Evolutionary conservation across 208 protist genomes (phyloP).

Genomic region (Leishmania aethiopica): DNA sequence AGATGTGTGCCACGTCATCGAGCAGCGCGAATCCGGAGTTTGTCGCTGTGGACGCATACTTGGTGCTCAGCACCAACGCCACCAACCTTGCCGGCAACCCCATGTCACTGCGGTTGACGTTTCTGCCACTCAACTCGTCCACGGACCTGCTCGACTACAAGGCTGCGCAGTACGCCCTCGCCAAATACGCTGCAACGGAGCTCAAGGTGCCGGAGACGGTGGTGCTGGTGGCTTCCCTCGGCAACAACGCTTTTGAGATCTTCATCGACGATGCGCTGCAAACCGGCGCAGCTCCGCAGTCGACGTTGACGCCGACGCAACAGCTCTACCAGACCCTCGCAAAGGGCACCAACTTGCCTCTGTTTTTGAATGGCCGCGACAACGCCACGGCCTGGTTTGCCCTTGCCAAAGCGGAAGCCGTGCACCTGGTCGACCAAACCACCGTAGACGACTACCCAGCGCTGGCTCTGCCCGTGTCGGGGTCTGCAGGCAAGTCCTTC

Average conservation of each 20-base stretch:
- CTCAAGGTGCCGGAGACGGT: constrained; percentile 20
- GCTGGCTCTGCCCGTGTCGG: constrained; percentile 24
- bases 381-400: constrained; percentile 43
- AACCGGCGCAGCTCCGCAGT: constrained; percentile 34
- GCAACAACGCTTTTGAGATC: constrained; percentile 23
- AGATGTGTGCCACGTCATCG: constrained; percentile 65
- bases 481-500: background rate
- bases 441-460: constrained; percentile 27
- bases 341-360: constrained; percentile 32
- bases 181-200: constrained; percentile 10
- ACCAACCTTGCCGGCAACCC: constrained; percentile 24
- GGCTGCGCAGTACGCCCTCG: constrained; percentile 18
- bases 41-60: constrained; percentile 52
- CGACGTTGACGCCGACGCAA: constrained; percentile 28
- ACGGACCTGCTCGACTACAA: constrained; percentile 32
- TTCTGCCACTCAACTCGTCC: constrained; percentile 41
- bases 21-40: constrained; percentile 35
- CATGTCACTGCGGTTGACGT: constrained; percentile 43
- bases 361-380: constrained; percentile 24
- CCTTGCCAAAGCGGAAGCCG: constrained; percentile 47
- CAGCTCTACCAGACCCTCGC: constrained; percentile 33
- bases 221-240: constrained; percentile 31
- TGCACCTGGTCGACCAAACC: constrained; percentile 42
- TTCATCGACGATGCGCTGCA: constrained; percentile 33
- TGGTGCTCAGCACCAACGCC: constrained; percentile 41